Evolutionary conservation across 2,329 filamentous ascomycete species (phyloP).

Genomic region (Corynespora cassiicola): DNA sequence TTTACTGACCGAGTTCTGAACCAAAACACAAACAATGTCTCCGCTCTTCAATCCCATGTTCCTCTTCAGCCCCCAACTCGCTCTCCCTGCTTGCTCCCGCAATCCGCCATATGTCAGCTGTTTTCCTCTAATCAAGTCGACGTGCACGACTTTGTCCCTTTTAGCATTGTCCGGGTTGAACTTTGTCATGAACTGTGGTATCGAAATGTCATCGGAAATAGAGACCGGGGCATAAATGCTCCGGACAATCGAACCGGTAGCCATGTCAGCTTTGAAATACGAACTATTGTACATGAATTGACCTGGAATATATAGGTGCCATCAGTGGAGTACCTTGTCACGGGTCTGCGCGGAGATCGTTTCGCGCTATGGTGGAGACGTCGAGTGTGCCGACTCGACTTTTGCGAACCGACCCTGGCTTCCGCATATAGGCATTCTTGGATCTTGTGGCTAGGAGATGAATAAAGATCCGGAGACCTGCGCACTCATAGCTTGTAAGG

Average conservation of each 20-base stretch:
- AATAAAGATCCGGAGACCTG: too few species aligned
- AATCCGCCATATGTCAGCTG: constrained; percentile 18
- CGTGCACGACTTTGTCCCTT: constrained; percentile 14
- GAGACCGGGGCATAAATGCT: constrained; percentile 15
- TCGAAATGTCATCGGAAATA: constrained; percentile 15
- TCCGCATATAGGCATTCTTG: too few species aligned
- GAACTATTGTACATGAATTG: not conserved
- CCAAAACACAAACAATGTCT: constrained; percentile 16
- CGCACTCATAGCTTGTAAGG: too few species aligned
- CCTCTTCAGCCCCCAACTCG: constrained; percentile 12
- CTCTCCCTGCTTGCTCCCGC: constrained; percentile 11
- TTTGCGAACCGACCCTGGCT: not conserved
- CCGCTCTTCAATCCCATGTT: constrained; percentile 7
- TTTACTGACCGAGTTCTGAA: constrained; percentile 14
- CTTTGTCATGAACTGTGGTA: constrained; percentile 15
- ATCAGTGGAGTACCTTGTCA: constrained; percentile 5
- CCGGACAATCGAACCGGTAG: constrained; percentile 10
- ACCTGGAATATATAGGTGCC: constrained; percentile 9
- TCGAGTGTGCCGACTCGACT: not conserved
- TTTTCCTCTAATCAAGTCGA: constrained; percentile 15
- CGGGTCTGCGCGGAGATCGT: too few species aligned
- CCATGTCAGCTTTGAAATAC: constrained; percentile 14
- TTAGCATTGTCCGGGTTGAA: constrained; percentile 18
- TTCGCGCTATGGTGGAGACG: too few species aligned
- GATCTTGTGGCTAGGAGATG: too few species aligned